phyloP scores from a whole-genome alignment of 352 stramenopile genomes.

The Globisporangium irregulare region DNA sequence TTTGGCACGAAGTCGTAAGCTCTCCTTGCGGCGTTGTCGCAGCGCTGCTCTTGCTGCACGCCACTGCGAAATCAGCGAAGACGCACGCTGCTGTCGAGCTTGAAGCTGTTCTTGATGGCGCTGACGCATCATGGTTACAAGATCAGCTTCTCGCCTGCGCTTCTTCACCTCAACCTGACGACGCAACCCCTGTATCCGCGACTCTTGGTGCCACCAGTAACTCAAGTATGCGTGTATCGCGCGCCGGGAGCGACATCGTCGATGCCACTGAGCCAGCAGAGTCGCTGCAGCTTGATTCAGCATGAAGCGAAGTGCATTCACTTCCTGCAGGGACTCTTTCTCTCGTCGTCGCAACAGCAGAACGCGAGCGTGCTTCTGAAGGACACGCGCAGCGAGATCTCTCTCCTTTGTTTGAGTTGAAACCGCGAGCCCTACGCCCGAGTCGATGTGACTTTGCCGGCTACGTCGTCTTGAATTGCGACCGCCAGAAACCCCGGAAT shows the following conservation, averaged over 20 bases:
- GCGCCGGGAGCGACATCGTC: constrained; percentile 10
- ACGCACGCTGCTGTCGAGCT: background rate
- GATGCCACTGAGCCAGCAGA: constrained; percentile 3
- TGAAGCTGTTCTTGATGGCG: background rate
- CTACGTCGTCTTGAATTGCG: constrained; percentile 4
- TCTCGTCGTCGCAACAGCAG: constrained; percentile 25
- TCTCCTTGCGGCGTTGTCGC: background rate
- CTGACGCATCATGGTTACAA: background rate
- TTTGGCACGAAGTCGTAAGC: background rate
- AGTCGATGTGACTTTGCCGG: no score
- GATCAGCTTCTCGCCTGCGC: background rate
- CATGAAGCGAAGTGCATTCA: constrained; percentile 9
- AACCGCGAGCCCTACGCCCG: no score
- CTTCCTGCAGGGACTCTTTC: constrained; percentile 12
- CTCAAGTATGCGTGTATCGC: constrained; percentile 22
- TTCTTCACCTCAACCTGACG: background rate
- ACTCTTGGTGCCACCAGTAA: constrained; percentile 15
- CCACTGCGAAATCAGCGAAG: background rate
- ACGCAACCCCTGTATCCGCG: constrained; percentile 13
- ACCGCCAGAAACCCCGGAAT: background rate
- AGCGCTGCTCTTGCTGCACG: background rate
- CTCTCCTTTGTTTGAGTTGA: constrained; percentile 10
- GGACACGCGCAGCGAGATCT: constrained; percentile 16
- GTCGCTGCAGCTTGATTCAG: constrained; percentile 7
- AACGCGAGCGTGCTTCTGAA: constrained; percentile 26